Base-by-base conservation (phyloP, 2,329 filamentous ascomycete genomes). In the Cephalotrichum gorgonifer region DNA sequence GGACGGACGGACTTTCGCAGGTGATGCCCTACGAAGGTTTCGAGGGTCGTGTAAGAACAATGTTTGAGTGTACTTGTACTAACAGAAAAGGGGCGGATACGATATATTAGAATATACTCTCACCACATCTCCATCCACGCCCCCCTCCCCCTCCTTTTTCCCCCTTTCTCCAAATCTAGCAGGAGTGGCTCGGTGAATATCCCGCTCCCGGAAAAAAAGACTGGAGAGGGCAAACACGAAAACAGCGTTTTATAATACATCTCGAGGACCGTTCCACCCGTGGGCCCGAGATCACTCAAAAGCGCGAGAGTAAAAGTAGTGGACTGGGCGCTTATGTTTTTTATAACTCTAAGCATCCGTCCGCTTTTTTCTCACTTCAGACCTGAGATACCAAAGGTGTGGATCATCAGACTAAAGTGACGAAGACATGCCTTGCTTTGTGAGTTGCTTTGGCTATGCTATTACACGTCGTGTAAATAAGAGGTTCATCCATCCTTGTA, bases 381-480 rank as follows among this genome's bases (percentile, higher is more conserved):
- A 81, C 66, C 75, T 72, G 72, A 68, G 69, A 72, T 71, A 70
- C 66, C 72, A 67, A 78, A 71, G 63, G 62, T 44, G 74, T 79
- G 73, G 75, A 72, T 70, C 66, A 67, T 66, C 69, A 76, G 77
- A 80, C 78, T 81, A 81, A 77, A 75, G 70, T 72, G 72, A 72
- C 65, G 76, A 79, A 75, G 71, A 81, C 76, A 81, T 75, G 41
- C 41, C 9, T 15, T 25, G 31, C 25, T 31, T 8, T 12, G n/a
- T 17, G 11, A 23, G 17, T 14, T 46, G n/a, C 28, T 25, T 9
- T 23, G 9, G 46, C 9, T 6, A 27, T 17, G 30, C 38, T 22
- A 39, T 27, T 17, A 17, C 31, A 39, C 30, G 6, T 28, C 9
- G 22, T 38, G 33, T 12, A n/a, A n/a, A n/a, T n/a, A n/a, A n/a